Evolutionary conservation across 2,329 filamentous ascomycete genomes (phyloP).

Genomic region (Corniculantispora saksenae): DNA sequence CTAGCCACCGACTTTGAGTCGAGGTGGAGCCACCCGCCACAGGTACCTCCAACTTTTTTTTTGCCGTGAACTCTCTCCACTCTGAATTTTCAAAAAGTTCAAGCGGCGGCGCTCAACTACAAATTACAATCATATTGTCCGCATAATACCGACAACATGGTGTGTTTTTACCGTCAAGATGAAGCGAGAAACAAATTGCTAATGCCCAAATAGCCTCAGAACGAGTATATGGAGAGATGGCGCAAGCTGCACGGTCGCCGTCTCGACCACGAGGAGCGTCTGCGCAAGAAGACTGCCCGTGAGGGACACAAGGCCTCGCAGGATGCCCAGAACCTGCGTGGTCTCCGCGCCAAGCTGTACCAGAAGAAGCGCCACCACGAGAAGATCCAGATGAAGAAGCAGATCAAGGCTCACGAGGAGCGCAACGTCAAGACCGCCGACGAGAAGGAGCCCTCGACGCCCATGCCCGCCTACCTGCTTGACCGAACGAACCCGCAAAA

Average conservation of each 20-base stretch:
- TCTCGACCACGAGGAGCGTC: constrained; percentile 82
- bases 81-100: constrained; percentile 28
- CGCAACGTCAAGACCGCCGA: constrained; percentile 89
- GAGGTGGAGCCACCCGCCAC: background rate
- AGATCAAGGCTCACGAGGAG: constrained; percentile 93
- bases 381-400: constrained; percentile 97
- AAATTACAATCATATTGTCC: constrained; percentile 23
- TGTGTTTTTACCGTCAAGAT: constrained; percentile 23
- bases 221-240: constrained; percentile 70
- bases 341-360: constrained; percentile 88
- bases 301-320: constrained; percentile 86
- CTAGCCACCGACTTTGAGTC: constrained; percentile 19
- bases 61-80: constrained; percentile 1
- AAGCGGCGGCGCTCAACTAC: constrained; percentile 19
- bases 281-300: constrained; percentile 82
- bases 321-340: constrained; percentile 90
- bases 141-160: constrained; percentile 36
- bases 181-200: background rate
- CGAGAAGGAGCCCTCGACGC: constrained; percentile 75
- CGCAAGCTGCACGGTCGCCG: constrained; percentile 52
- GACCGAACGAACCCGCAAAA: constrained; percentile 68
- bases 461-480: constrained; percentile 89
- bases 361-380: constrained; percentile 92
- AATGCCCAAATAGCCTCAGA: constrained; percentile 64
- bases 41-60: constrained; percentile 30